Evolutionary conservation across 2,329 filamentous ascomycete species (phyloP).

Genomic region (Fusarium torulosum): DNA sequence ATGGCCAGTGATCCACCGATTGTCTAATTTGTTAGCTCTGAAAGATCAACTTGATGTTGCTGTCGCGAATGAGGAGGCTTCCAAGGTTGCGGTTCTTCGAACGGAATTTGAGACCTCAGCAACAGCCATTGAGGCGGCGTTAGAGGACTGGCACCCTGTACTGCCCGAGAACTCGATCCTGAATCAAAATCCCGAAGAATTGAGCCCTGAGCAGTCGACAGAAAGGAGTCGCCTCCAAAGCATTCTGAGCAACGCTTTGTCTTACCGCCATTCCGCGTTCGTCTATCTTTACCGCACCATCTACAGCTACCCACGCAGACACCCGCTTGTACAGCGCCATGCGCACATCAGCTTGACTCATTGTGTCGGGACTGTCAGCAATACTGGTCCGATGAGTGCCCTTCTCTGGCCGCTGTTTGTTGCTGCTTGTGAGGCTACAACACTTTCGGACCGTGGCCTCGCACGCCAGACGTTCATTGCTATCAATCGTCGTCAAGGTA

Average conservation of each 20-base stretch:
- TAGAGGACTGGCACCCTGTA: constrained; percentile 67
- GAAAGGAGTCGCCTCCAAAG: constrained; percentile 63
- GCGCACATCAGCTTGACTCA: constrained; percentile 63
- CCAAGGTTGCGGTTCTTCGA: constrained; percentile 62
- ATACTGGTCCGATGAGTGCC: constrained; percentile 71
- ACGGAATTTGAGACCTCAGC: constrained; percentile 65
- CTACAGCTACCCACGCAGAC: constrained; percentile 60
- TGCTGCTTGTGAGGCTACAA: constrained; percentile 69
- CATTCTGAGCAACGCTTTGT: constrained; percentile 70
- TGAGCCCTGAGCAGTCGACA: constrained; percentile 43
- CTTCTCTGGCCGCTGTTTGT: constrained; percentile 75
- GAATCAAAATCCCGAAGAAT: constrained; percentile 42
- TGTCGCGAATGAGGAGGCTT: constrained; percentile 55
- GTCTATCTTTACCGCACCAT: constrained; percentile 70
- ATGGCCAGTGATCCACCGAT: constrained; percentile 73
- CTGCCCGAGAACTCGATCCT: constrained; percentile 56
- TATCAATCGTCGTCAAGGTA: constrained; percentile 69
- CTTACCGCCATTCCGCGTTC: constrained; percentile 69
- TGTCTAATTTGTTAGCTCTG: constrained; percentile 67
- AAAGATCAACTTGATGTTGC: constrained; percentile 65
- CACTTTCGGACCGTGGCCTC: constrained; percentile 62
- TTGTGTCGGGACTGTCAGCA: constrained; percentile 67
- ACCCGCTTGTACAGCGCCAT: constrained; percentile 67
- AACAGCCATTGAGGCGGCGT: constrained; percentile 66
- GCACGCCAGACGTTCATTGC: constrained; percentile 65